phyloP scores from a whole-genome alignment of 352 stramenopile genomes.

The Pythium aristosporum region DNA sequence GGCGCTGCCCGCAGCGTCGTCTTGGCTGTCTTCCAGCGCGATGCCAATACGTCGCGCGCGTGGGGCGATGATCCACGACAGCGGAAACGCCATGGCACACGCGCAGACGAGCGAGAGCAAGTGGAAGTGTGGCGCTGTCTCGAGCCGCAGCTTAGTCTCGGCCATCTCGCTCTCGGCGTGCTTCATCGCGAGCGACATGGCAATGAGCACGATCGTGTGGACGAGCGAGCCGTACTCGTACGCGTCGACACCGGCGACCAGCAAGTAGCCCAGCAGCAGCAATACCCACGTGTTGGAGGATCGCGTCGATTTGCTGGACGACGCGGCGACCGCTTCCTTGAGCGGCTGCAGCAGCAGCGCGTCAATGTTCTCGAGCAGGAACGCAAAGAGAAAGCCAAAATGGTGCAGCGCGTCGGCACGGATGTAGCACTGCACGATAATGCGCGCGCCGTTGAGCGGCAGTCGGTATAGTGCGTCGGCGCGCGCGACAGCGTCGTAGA shows the following conservation, averaged over 20 bases:
- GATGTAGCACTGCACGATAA: constrained; percentile 49
- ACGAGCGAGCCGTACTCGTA: constrained; percentile 68
- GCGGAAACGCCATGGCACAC: constrained; percentile 32
- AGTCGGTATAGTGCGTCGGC: constrained; percentile 25
- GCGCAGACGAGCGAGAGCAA: constrained; percentile 39
- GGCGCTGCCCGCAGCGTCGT: constrained; percentile 4
- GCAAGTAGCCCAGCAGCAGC: constrained; percentile 46
- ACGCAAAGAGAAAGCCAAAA: constrained; percentile 71
- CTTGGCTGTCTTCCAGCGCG: constrained; percentile 5
- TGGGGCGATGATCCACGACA: constrained; percentile 31
- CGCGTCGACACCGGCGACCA: constrained; percentile 58
- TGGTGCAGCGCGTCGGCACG: constrained; percentile 55
- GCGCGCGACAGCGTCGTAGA: constrained; percentile 8
- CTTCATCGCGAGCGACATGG: constrained; percentile 39
- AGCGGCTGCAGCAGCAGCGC: constrained; percentile 49
- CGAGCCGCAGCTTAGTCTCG: constrained; percentile 29
- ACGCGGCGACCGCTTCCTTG: constrained; percentile 21
- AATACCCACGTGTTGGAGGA: constrained; percentile 31
- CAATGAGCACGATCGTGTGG: constrained; percentile 51
- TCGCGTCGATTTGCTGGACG: constrained; percentile 8
- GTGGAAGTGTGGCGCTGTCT: constrained; percentile 36
- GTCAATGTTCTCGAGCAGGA: constrained; percentile 57
- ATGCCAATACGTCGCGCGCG: constrained; percentile 36
- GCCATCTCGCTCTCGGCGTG: constrained; percentile 24
- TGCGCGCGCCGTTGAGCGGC: constrained; percentile 34